phyloP scores from a whole-genome alignment of 2,329 filamentous ascomycete species.

The Penicillium brevicompactum region DNA sequence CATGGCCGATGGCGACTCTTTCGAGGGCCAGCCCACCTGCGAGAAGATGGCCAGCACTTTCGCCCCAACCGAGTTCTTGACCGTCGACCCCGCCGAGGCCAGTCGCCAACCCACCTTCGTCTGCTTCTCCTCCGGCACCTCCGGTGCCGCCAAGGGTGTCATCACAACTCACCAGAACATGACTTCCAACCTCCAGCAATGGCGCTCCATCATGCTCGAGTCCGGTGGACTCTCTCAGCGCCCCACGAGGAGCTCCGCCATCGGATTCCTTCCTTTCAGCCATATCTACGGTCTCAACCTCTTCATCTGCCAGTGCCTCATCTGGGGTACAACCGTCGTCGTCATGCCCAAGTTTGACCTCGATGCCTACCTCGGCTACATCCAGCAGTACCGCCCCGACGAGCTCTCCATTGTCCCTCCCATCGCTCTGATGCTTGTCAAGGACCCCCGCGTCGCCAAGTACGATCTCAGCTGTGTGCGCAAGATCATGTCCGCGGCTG shows the following conservation, averaged over 20 bases:
- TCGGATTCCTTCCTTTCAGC: slow-evolving; percentile 25
- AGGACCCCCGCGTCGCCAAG: slow-evolving; percentile 19
- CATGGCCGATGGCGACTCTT: slow-evolving; percentile 13
- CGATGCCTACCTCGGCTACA: slow-evolving; percentile 17
- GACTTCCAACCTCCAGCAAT: slow-evolving; percentile 24
- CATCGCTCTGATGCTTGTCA: slow-evolving; percentile 23
- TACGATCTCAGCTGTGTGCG: slow-evolving; percentile 22
- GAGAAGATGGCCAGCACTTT: slow-evolving; percentile 20
- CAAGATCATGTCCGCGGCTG: slow-evolving; percentile 21
- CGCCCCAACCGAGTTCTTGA: slow-evolving; percentile 5
- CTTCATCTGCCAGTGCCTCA: slow-evolving; percentile 19
- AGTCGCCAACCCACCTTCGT: slow-evolving; percentile 17
- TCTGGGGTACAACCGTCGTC: slow-evolving; percentile 19
- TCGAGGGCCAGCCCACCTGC: slow-evolving; percentile 17
- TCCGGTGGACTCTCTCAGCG: slow-evolving; percentile 10
- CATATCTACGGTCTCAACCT: slow-evolving; percentile 24
- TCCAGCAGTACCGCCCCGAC: slow-evolving; percentile 21
- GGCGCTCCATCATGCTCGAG: slow-evolving; percentile 13
- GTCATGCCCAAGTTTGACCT: slow-evolving; percentile 21
- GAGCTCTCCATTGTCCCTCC: slow-evolving; percentile 22
- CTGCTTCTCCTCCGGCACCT: slow-evolving; percentile 26
- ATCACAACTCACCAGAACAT: slow-evolving; percentile 25
- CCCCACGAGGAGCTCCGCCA: slow-evolving; percentile 11
- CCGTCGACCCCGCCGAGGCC: slow-evolving; percentile 11
- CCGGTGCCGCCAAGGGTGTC: slow-evolving; percentile 24